phyloP scores from a whole-genome alignment of 2,329 filamentous ascomycete species.

The Aureobasidium lini region DNA sequence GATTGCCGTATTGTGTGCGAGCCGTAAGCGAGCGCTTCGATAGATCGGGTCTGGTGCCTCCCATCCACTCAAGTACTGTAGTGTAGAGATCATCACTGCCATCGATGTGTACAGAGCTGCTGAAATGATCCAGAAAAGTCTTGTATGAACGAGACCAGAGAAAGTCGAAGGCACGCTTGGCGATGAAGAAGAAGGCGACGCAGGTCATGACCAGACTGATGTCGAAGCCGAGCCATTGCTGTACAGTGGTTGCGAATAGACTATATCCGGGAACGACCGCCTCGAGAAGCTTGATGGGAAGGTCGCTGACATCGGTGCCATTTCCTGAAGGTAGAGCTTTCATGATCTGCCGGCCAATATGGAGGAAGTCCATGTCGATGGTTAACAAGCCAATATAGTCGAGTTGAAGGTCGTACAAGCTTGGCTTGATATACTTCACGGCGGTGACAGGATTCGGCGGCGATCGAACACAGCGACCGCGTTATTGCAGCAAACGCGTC shows the following conservation, averaged over 20 bases:
- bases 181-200: conserved; percentile 35
- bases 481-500: no score
- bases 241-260: conserved; percentile 37
- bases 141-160: conserved; percentile 27
- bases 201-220: conserved; percentile 40
- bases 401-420: background rate
- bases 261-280: conserved; percentile 45
- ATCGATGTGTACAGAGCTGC: conserved; percentile 38
- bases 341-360: conserved; percentile 5
- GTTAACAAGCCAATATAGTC: background rate
- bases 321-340: conserved; percentile 8
- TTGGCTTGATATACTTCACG: no score
- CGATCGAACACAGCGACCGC: no score
- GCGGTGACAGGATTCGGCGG: background rate
- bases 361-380: conserved; percentile 15
- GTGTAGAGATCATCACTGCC: conserved; percentile 38
- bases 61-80: conserved; percentile 38
- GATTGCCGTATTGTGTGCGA: conserved; percentile 31
- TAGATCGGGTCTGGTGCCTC: conserved; percentile 32
- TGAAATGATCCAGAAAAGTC: conserved; percentile 31
- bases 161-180: conserved; percentile 32
- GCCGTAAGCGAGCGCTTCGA: conserved; percentile 33
- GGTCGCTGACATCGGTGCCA: conserved; percentile 22
- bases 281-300: conserved; percentile 42
- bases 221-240: conserved; percentile 39